Percentiles rank a stretch among this genome's conserved stretches.
Conservation (phyloP, 2,329 filamentous ascomycete genomes). For the Incumbomyces delicatus region DNA sequence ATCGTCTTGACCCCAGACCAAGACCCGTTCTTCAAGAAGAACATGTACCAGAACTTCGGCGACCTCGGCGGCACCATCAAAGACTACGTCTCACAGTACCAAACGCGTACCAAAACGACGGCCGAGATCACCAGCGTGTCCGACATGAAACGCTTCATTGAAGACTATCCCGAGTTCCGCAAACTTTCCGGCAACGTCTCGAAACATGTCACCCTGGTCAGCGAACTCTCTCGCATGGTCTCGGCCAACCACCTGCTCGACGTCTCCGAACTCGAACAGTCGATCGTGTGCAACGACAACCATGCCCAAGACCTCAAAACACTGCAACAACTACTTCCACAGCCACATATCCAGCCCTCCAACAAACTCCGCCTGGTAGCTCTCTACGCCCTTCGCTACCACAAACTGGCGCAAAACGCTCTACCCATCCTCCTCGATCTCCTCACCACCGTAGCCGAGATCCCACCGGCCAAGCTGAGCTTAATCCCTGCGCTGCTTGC, state of each 20-base stretch:
- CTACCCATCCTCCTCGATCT: constrained; percentile 79
- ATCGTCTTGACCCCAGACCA: constrained; percentile 94
- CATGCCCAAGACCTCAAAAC: constrained; percentile 86
- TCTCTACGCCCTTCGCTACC: constrained; percentile 88
- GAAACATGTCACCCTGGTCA: constrained; percentile 93
- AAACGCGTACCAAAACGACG: constrained; percentile 92
- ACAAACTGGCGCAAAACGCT: constrained; percentile 74
- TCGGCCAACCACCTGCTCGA: constrained; percentile 81
- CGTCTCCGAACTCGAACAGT: constrained; percentile 94
- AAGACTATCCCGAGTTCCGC: constrained; percentile 96
- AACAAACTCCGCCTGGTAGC: constrained; percentile 85
- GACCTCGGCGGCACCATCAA: constrained; percentile 94
- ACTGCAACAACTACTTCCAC: constrained; percentile 76
- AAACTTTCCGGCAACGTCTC: constrained; percentile 96
- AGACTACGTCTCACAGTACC: constrained; percentile 97
- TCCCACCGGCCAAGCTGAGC: constrained; percentile 64
- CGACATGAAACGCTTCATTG: constrained; percentile 98
- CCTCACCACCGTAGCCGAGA: constrained; percentile 70
- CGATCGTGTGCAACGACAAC: constrained; percentile 91
- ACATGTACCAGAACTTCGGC: constrained; percentile 97
- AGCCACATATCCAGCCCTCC: constrained; percentile 63
- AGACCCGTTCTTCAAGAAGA: constrained; percentile 97
- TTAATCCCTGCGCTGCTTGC: constrained; percentile 71
- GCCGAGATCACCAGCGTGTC: constrained; percentile 93
- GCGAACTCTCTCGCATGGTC: constrained; percentile 81